Conservation (phyloP, 1,284 basidiomycete species). For the Coniophora puteana region DNA sequence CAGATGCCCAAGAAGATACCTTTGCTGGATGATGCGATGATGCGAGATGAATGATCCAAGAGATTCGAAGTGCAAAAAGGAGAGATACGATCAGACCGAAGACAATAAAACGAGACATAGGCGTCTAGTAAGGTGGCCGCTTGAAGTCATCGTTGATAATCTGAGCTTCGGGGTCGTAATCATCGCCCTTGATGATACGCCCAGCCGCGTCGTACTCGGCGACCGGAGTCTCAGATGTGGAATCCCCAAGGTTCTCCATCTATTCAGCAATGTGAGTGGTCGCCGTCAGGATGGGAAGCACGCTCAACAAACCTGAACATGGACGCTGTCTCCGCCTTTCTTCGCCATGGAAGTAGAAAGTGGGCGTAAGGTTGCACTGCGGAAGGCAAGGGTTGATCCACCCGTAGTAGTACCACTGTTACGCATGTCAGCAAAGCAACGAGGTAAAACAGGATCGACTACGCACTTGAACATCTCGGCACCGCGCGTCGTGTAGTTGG, state of each 20-base stretch:
- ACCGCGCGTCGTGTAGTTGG: constrained; percentile 49
- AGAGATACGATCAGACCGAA: no score
- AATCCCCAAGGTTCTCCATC: constrained; percentile 59
- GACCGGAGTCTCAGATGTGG: constrained; percentile 33
- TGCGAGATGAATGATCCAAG: no score
- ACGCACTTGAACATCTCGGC: constrained; percentile 55
- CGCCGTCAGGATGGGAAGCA: background rate
- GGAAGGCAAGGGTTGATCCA: constrained; percentile 37
- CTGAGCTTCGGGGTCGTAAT: constrained; percentile 54
- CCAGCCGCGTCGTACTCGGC: constrained; percentile 52
- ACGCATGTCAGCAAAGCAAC: constrained; percentile 6
- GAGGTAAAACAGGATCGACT: constrained; percentile 15
- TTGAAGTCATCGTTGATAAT: constrained; percentile 60
- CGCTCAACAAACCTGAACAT: constrained; percentile 43
- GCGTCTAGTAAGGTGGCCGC: constrained; percentile 48
- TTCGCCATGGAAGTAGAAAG: constrained; percentile 30
- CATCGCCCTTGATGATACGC: constrained; percentile 36
- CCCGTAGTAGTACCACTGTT: constrained; percentile 28
- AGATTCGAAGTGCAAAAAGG: no score
- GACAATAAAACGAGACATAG: no score
- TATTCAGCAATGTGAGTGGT: constrained; percentile 13
- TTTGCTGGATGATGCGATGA: no score
- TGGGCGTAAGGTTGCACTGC: constrained; percentile 25
- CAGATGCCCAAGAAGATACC: no score
- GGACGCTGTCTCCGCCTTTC: constrained; percentile 39